Conservation (phyloP, 331 rosid species). For the Phaseolus coccineus region DNA sequence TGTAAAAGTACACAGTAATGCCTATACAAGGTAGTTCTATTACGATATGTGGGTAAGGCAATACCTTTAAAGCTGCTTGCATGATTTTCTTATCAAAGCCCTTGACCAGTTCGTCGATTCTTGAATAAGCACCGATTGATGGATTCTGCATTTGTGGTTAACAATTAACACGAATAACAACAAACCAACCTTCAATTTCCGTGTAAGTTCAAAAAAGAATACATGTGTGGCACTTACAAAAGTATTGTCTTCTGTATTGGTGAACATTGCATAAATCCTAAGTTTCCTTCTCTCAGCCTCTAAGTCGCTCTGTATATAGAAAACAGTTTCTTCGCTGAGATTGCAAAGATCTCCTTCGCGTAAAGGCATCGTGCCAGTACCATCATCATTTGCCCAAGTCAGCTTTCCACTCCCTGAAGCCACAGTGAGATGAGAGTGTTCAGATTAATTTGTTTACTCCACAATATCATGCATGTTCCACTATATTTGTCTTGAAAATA, state of each 20-base stretch:
- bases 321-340: slow-evolving; percentile 69
- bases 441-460: background rate
- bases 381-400: slow-evolving; percentile 57
- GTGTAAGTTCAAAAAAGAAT: slow-evolving; percentile 14
- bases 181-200: slow-evolving; percentile 29
- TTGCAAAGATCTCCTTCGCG: slow-evolving; percentile 68
- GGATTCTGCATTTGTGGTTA: slow-evolving; percentile 63
- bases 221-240: slow-evolving; percentile 51
- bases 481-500: background rate
- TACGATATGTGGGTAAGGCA: background rate
- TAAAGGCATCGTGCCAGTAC: slow-evolving; percentile 47
- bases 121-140: slow-evolving; percentile 78
- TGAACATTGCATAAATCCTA: slow-evolving; percentile 71
- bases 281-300: slow-evolving; percentile 69
- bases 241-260: slow-evolving; percentile 53
- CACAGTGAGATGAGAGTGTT: slow-evolving; percentile 10
- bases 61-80: slow-evolving; percentile 77
- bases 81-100: slow-evolving; percentile 74
- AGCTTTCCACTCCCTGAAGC: slow-evolving; percentile 77
- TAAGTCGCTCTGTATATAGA: slow-evolving; percentile 70
- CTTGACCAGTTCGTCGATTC: slow-evolving; percentile 59
- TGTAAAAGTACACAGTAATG: background rate
- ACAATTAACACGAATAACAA: slow-evolving; percentile 21
- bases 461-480: background rate
- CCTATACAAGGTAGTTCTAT: background rate